These are phyloP conservation scores for Dalechampia spathulata DNA, from an alignment of 441 rosid genomes.

Conservation along the genomic window DNA sequence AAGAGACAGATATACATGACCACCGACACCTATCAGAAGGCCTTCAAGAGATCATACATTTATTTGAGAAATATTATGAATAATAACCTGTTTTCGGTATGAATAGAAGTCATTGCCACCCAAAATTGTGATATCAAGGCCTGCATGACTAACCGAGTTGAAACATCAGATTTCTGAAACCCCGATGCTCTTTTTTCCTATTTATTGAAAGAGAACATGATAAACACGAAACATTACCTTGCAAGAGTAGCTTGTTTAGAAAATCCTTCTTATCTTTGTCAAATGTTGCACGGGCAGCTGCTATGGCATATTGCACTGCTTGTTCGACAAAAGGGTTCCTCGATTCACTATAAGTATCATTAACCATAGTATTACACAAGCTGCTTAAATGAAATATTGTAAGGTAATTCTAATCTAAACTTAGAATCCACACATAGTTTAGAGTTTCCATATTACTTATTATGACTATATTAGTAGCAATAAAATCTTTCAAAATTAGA, in stretches of 20 bases:
- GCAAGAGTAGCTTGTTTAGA: slow-evolving; percentile 65
- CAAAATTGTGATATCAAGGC: slow-evolving; percentile 82
- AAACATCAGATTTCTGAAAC: slow-evolving; percentile 20
- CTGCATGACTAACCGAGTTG: slow-evolving; percentile 37
- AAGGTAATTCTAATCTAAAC: no score
- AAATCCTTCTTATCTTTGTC: slow-evolving; percentile 46
- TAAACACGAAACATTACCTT: slow-evolving; percentile 41
- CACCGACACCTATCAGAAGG: background rate
- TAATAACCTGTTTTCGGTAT: slow-evolving; percentile 80
- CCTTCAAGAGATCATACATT: background rate
- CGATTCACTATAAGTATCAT: slow-evolving; percentile 46
- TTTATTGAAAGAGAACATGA: background rate
- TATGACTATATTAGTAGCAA: background rate
- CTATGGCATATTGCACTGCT: slow-evolving; percentile 68
- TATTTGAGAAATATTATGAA: background rate
- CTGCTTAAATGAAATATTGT: background rate
- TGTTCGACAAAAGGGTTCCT: slow-evolving; percentile 91
- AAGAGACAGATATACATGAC: slow-evolving; percentile 2
- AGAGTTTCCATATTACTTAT: background rate
- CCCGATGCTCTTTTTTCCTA: background rate
- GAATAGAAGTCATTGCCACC: slow-evolving; percentile 98
- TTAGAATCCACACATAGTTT: background rate
- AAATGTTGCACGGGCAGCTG: slow-evolving; percentile 61
- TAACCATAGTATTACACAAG: background rate
- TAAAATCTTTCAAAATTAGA: background rate